phyloP scores from a whole-genome alignment of 805 yeast species.

The Myxozyma udenii region DNA sequence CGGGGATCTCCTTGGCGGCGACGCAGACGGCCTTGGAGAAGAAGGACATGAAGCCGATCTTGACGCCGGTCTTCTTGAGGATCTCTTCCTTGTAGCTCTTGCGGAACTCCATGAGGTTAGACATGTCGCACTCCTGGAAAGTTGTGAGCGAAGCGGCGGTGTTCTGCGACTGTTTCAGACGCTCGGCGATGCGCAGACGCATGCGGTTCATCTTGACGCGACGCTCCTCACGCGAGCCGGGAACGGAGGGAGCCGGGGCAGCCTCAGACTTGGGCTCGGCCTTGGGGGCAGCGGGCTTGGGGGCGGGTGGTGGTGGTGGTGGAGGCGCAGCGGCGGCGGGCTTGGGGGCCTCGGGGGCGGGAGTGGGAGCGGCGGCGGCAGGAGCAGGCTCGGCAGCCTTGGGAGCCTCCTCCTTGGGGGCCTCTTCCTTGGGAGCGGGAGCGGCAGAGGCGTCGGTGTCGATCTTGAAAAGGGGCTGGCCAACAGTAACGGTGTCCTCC shows the following conservation, averaged over 20 bases:
- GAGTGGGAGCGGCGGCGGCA: constrained; percentile 35
- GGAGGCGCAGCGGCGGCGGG: constrained; percentile 34
- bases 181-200: constrained; percentile 98
- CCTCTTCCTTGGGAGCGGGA: constrained; percentile 31
- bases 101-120: constrained; percentile 86
- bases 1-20: constrained; percentile 92
- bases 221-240: constrained; percentile 80
- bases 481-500: constrained; percentile 93
- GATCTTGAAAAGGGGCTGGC: constrained; percentile 84
- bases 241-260: constrained; percentile 39
- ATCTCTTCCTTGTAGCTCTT: constrained; percentile 95
- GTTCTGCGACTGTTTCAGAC: constrained; percentile 98
- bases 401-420: constrained; percentile 33
- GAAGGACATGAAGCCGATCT: constrained; percentile 98
- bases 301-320: constrained; percentile 12
- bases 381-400: constrained; percentile 38
- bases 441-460: constrained; percentile 56
- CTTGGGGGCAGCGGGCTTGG: constrained; percentile 34
- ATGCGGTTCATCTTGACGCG: constrained; percentile 98
- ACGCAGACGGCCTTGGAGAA: constrained; percentile 89
- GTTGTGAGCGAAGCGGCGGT: constrained; percentile 98
- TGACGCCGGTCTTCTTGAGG: constrained; percentile 86
- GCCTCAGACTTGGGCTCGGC: constrained; percentile 34
- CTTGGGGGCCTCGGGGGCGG: constrained; percentile 31
- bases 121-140: constrained; percentile 97